phyloP scores from a whole-genome alignment of 2,329 filamentous ascomycete species.

The Hymenoscyphus salicellus region DNA sequence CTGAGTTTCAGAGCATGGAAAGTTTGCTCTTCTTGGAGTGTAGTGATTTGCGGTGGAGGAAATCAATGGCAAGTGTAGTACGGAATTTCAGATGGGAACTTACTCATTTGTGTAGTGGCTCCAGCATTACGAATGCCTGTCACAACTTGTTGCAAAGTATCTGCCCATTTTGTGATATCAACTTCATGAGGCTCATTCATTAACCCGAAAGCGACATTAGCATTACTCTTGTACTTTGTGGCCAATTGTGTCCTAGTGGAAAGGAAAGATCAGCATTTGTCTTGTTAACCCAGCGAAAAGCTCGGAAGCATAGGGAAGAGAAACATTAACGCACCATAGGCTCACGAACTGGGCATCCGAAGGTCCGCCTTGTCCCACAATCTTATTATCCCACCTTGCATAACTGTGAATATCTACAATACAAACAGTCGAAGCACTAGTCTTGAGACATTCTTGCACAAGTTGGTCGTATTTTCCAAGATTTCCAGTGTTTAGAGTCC shows the following conservation, averaged over 20 bases:
- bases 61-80: too few relatives aligned
- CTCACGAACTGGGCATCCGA: constrained; percentile 54
- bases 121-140: constrained; percentile 63
- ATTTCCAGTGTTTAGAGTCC: constrained; percentile 48
- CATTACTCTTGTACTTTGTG: constrained; percentile 52
- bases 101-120: constrained; percentile 55
- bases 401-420: constrained; percentile 59
- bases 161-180: constrained; percentile 55
- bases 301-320: too few relatives aligned
- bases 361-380: constrained; percentile 65
- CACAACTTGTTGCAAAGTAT: constrained; percentile 61
- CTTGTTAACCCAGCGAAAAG: too few relatives aligned
- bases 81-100: not conserved
- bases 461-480: constrained; percentile 53
- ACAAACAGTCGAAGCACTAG: constrained; percentile 50
- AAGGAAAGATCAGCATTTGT: too few relatives aligned
- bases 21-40: too few relatives aligned
- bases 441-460: constrained; percentile 54
- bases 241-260: constrained; percentile 44
- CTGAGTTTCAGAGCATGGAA: too few relatives aligned
- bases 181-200: constrained; percentile 61
- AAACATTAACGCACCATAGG: constrained; percentile 45
- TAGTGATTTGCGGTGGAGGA: too few relatives aligned
- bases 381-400: constrained; percentile 58
- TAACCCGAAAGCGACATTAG: constrained; percentile 59